phyloP scores from a whole-genome alignment of 2,329 filamentous ascomycete genomes.

The Trichoderma polysporum region DNA sequence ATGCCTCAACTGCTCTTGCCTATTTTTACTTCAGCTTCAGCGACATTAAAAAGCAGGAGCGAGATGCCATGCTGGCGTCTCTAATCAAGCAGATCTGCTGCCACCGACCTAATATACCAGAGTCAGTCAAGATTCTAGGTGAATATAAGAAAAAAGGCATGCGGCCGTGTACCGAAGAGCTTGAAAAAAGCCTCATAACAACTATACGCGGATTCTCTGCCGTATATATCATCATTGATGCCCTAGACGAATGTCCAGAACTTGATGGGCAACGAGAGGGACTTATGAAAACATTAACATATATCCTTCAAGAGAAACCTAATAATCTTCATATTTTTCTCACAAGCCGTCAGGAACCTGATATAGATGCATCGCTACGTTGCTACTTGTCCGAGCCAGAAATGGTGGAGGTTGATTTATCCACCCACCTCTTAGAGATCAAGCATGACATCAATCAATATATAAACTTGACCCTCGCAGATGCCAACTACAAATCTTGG shows the following conservation, averaged over 20 bases:
- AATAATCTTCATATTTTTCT: conserved; percentile 17
- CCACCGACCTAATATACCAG: background rate
- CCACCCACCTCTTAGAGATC: background rate
- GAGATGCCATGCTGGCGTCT: conserved; percentile 15
- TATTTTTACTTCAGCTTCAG: conserved; percentile 20
- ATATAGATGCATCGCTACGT: background rate
- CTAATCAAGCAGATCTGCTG: conserved; percentile 17
- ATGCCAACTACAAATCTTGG: background rate
- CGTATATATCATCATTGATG: conserved; percentile 11
- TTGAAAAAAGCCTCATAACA: background rate
- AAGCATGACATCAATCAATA: background rate
- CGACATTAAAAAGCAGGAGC: conserved; percentile 3
- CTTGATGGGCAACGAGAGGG: background rate
- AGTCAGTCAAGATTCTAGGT: background rate
- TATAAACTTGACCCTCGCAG: background rate
- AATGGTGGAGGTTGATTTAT: conserved; percentile 1
- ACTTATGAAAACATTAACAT: background rate
- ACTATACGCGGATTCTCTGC: background rate
- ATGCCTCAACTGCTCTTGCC: background rate
- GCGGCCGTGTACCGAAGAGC: background rate
- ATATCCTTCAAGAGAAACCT: background rate
- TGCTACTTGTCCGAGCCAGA: background rate
- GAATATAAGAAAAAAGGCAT: background rate
- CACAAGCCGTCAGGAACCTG: conserved; percentile 10
- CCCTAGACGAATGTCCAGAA: conserved; percentile 15